phyloP scores from a whole-genome alignment of 306 rosid species.

The Lathyrus oleraceus region DNA sequence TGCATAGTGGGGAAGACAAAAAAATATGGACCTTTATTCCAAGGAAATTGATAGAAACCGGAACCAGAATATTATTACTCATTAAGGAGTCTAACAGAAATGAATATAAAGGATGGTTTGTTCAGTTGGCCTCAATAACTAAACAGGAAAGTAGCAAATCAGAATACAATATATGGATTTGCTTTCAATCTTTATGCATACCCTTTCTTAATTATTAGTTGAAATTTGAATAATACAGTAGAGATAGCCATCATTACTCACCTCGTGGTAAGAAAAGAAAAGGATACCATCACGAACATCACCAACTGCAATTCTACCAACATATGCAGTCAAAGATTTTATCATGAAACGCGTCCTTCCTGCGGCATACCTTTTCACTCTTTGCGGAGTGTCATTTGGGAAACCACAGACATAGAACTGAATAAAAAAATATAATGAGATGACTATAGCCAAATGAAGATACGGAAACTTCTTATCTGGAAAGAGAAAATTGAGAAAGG shows the following conservation, averaged over 20 bases:
- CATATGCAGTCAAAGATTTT: slow-evolving; percentile 78
- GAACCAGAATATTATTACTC: no score
- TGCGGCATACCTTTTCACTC: slow-evolving; percentile 62
- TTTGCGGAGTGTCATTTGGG: slow-evolving; percentile 71
- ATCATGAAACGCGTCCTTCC: slow-evolving; percentile 74
- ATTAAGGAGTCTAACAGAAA: neutral
- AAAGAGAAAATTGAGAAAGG: slow-evolving; percentile 25
- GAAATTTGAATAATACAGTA: slow-evolving; percentile 7
- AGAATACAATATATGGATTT: neutral
- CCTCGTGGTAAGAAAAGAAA: slow-evolving; percentile 81
- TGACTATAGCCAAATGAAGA: slow-evolving; percentile 16
- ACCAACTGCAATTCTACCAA: slow-evolving; percentile 88
- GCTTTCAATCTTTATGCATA: slow-evolving; percentile 28
- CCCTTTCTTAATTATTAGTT: slow-evolving; percentile 1
- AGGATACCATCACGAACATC: slow-evolving; percentile 94
- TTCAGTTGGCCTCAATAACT: slow-evolving; percentile 17
- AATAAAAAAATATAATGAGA: slow-evolving; percentile 43
- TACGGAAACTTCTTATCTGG: slow-evolving; percentile 17
- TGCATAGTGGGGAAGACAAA: neutral
- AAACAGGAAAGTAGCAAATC: slow-evolving; percentile 24
- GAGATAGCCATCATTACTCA: slow-evolving; percentile 41
- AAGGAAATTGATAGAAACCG: neutral
- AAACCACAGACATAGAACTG: slow-evolving; percentile 93
- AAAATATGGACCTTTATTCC: slow-evolving; percentile 7
- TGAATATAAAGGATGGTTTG: slow-evolving; percentile 1